A percentile compares a stretch with the other conserved stretches of the same genome.
These are phyloP conservation scores for Urtica urens DNA, from an alignment of 306 rosid genomes.

Conservation along the genomic window DNA sequence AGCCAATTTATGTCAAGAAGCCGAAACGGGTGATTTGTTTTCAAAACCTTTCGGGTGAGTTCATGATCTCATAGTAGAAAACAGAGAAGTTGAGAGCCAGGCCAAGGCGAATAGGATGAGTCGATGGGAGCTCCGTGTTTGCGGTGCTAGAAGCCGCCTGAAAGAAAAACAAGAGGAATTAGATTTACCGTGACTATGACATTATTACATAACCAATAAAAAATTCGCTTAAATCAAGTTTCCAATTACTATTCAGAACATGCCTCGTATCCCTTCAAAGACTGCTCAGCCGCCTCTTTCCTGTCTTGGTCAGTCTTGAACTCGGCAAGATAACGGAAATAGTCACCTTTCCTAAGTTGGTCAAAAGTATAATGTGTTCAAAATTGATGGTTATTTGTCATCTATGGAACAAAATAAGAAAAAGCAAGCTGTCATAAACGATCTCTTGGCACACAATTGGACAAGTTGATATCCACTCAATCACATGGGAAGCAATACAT, in stretches of 20 bases:
- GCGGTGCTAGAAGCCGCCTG: slow-evolving; percentile 89
- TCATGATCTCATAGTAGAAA: slow-evolving; percentile 93
- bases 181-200: too few species aligned
- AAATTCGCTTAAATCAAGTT: slow-evolving; percentile 5
- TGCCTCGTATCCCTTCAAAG: slow-evolving; percentile 60
- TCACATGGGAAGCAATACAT: slow-evolving; percentile 5
- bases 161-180: slow-evolving; percentile 5
- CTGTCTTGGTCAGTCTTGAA: slow-evolving; percentile 43
- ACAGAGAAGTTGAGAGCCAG: slow-evolving; percentile 98
- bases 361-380: not conserved
- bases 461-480: not conserved
- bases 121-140: slow-evolving; percentile 81
- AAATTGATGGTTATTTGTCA: not conserved
- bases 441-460: not conserved
- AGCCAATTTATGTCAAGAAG: too few species aligned
- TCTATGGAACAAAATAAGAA: not conserved
- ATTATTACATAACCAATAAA: too few species aligned
- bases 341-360: slow-evolving; percentile 40
- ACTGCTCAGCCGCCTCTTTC: slow-evolving; percentile 44
- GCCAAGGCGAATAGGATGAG: slow-evolving; percentile 96
- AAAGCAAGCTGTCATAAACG: slow-evolving; percentile 1
- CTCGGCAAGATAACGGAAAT: slow-evolving; percentile 42
- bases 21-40: too few species aligned
- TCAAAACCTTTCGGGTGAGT: slow-evolving; percentile 92
- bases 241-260: slow-evolving; percentile 13